A percentile compares a stretch with the other conserved stretches of the same genome.
phyloP scores from a whole-genome alignment of 2,329 filamentous ascomycete species.

The Westerdykella aurantiaca region DNA sequence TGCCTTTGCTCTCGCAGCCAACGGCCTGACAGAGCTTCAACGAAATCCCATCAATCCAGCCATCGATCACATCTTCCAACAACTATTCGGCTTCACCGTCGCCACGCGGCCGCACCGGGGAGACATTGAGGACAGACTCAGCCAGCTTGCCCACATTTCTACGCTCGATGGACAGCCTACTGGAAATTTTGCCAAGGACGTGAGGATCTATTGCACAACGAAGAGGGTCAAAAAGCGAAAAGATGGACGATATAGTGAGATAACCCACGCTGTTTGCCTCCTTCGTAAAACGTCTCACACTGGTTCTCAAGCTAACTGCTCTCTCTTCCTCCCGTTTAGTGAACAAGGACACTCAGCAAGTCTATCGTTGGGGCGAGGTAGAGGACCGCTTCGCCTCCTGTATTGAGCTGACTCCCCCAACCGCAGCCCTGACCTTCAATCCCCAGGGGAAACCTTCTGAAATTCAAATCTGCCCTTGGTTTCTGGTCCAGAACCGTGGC shows the following conservation, averaged over 20 bases:
- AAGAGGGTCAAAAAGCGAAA: slow-evolving; percentile 1
- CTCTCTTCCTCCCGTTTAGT: neutral
- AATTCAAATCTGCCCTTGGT: slow-evolving; percentile 5
- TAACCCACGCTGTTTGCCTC: too few species aligned
- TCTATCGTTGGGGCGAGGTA: neutral
- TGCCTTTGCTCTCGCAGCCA: slow-evolving; percentile 1
- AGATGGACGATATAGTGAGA: too few species aligned
- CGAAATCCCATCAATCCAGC: neutral
- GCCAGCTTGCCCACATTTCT: too few species aligned
- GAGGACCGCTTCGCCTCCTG: neutral
- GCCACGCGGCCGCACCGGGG: too few species aligned
- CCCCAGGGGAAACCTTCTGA: neutral
- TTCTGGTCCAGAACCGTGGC: neutral
- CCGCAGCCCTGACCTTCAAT: slow-evolving; percentile 1
- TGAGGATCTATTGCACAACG: slow-evolving; percentile 2
- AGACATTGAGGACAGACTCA: too few species aligned
- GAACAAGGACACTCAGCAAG: slow-evolving; percentile 1
- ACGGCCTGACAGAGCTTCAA: slow-evolving; percentile 1
- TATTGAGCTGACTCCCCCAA: neutral
- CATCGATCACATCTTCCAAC: slow-evolving; percentile 1
- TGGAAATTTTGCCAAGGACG: neutral
- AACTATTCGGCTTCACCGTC: neutral
- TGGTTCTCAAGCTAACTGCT: too few species aligned
- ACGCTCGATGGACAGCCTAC: too few species aligned
- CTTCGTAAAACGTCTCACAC: too few species aligned